These are phyloP conservation scores for Cinnamomum chago DNA, from an alignment of 164 flowering plant species.

Conservation along the genomic window DNA sequence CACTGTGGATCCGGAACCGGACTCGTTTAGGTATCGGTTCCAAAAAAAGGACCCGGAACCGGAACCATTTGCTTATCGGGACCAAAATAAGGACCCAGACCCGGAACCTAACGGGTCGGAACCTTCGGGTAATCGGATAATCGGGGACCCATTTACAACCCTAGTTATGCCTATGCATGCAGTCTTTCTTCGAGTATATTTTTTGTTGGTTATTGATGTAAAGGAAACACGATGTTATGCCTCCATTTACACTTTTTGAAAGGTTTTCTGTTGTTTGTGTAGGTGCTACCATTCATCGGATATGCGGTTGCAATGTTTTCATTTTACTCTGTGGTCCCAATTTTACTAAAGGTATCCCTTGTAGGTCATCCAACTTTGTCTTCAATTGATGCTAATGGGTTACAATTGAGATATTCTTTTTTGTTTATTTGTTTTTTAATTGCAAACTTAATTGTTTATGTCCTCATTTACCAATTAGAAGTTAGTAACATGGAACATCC, in stretches of 20 bases:
- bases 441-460: not conserved
- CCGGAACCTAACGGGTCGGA: too few species aligned
- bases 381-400: too few species aligned
- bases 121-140: too few species aligned
- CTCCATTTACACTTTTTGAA: not conserved
- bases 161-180: too few species aligned
- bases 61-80: too few species aligned
- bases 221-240: constrained; percentile 43
- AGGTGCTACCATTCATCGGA: constrained; percentile 76
- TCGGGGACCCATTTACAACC: too few species aligned
- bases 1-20: too few species aligned
- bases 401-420: too few species aligned
- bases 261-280: constrained; percentile 15
- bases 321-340: constrained; percentile 84
- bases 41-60: too few species aligned
- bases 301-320: constrained; percentile 83
- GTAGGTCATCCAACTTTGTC: not conserved
- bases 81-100: too few species aligned
- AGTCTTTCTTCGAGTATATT: too few species aligned
- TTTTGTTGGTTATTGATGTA: constrained; percentile 20
- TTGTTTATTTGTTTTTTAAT: not conserved
- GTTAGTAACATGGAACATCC: not conserved
- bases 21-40: too few species aligned
- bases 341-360: constrained; percentile 71
- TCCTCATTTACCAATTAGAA: not conserved